A percentile compares a stretch with the other conserved stretches of the same genome.
Evolutionary conservation across 805 yeast species (phyloP).

Genomic region (Pichia gijzeniarum): DNA sequence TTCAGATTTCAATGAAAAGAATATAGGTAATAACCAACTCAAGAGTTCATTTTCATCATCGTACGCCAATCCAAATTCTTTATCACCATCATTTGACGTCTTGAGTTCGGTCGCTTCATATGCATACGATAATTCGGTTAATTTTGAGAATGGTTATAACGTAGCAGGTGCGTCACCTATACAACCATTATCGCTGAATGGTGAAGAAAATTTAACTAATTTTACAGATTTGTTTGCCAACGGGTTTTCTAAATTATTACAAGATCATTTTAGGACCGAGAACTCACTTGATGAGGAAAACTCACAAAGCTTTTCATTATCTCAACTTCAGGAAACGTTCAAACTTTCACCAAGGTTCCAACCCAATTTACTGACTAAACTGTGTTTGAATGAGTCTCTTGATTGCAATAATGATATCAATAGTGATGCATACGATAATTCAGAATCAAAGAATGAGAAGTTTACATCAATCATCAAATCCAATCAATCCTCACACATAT

Average conservation of each 20-base stretch:
- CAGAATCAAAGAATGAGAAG: neutral
- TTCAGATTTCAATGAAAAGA: conserved; percentile 7
- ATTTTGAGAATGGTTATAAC: neutral
- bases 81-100: conserved; percentile 1
- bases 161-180: neutral
- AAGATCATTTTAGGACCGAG: conserved; percentile 17
- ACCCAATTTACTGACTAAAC: neutral
- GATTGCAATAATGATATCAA: neutral
- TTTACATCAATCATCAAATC: neutral
- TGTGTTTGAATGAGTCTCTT: neutral
- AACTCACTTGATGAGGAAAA: neutral
- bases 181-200: conserved; percentile 9
- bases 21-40: conserved; percentile 2
- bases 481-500: conserved; percentile 15
- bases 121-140: neutral
- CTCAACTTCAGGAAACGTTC: conserved; percentile 15
- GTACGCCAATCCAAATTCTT: neutral
- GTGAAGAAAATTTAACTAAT: conserved; percentile 6
- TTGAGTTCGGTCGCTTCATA: neutral
- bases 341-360: conserved; percentile 12
- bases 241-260: conserved; percentile 20
- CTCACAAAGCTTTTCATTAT: neutral
- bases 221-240: conserved; percentile 23
- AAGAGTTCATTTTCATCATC: neutral
- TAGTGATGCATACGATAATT: neutral